Percentiles rank a stretch among this genome's conserved stretches.
Conservation (phyloP, 768 basidiomycete genomes). For the Pholiota conissans region DNA sequence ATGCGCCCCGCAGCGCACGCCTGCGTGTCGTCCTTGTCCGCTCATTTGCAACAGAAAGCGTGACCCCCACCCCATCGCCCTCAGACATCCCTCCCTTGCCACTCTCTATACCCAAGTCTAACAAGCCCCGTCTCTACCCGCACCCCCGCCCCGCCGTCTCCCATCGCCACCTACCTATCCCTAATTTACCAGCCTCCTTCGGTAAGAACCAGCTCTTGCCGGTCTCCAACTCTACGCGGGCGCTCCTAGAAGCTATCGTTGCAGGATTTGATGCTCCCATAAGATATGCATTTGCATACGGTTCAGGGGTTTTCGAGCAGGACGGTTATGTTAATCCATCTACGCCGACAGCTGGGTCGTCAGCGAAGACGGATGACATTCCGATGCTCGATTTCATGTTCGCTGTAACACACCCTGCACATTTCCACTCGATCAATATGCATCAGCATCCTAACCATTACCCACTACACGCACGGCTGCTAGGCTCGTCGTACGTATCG, state of each 20-base stretch:
- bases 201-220: slow-evolving; percentile 81
- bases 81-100: slow-evolving; percentile 38
- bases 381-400: slow-evolving; percentile 98
- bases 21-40: slow-evolving; percentile 32
- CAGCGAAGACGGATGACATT: slow-evolving; percentile 25
- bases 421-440: slow-evolving; percentile 97
- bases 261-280: slow-evolving; percentile 85
- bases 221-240: slow-evolving; percentile 77
- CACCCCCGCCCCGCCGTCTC: slow-evolving; percentile 46
- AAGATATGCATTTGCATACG: slow-evolving; percentile 97
- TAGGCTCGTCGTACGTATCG: slow-evolving; percentile 84
- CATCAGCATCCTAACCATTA: slow-evolving; percentile 91
- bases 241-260: slow-evolving; percentile 79
- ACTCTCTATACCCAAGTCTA: slow-evolving; percentile 17
- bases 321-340: slow-evolving; percentile 57
- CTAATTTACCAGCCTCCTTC: slow-evolving; percentile 67
- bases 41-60: slow-evolving; percentile 43
- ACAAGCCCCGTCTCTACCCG: slow-evolving; percentile 43
- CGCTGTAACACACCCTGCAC: slow-evolving; percentile 88
- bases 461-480: slow-evolving; percentile 78
- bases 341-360: slow-evolving; percentile 4
- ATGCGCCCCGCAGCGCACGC: slow-evolving; percentile 12
- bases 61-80: slow-evolving; percentile 26
- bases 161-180: slow-evolving; percentile 35
- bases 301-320: slow-evolving; percentile 94